phyloP scores from a whole-genome alignment of 495 filamentous ascomycete genomes.

The Aspergillus saccharolyticus region DNA sequence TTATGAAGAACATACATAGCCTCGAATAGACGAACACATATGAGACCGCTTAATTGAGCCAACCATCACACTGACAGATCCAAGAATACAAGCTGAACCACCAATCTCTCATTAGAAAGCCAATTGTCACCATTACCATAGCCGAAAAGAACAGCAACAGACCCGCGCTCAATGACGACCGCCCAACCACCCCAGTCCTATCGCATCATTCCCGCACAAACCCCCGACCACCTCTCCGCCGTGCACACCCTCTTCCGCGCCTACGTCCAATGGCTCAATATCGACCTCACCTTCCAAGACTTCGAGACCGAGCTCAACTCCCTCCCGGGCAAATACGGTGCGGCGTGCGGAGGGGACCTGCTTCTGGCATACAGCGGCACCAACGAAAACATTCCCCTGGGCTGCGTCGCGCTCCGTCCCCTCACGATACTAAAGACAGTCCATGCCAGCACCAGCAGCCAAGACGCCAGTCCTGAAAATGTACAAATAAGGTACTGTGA shows the following conservation, averaged over 20 bases:
- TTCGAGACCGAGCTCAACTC: conserved; percentile 48
- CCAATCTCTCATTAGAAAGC: too few relatives aligned
- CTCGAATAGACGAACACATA: not conserved
- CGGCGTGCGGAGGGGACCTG: conserved; percentile 32
- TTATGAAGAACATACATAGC: not conserved
- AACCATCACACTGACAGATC: too few relatives aligned
- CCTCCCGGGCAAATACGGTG: conserved; percentile 51
- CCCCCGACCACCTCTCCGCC: conserved; percentile 13
- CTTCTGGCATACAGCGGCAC: conserved; percentile 42
- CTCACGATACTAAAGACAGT: conserved; percentile 6
- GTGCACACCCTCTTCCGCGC: conserved; percentile 40
- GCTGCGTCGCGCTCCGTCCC: conserved; percentile 42
- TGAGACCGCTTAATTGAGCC: too few relatives aligned
- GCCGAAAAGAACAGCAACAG: too few relatives aligned
- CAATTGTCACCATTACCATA: too few relatives aligned
- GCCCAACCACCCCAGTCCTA: conserved; percentile 5
- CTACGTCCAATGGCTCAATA: conserved; percentile 47
- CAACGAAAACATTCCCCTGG: conserved; percentile 25
- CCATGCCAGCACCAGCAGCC: too few relatives aligned
- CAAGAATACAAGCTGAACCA: too few relatives aligned
- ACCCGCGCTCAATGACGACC: not conserved
- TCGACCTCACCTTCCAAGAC: conserved; percentile 56
- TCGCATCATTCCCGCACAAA: conserved; percentile 14
- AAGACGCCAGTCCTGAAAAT: conserved; percentile 34
- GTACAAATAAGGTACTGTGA: conserved; percentile 46